Evolutionary conservation across 139 green algal species (phyloP), one percentile per base, ranked within the genome.

Genomic region (Dunaliella sp.): DNA sequence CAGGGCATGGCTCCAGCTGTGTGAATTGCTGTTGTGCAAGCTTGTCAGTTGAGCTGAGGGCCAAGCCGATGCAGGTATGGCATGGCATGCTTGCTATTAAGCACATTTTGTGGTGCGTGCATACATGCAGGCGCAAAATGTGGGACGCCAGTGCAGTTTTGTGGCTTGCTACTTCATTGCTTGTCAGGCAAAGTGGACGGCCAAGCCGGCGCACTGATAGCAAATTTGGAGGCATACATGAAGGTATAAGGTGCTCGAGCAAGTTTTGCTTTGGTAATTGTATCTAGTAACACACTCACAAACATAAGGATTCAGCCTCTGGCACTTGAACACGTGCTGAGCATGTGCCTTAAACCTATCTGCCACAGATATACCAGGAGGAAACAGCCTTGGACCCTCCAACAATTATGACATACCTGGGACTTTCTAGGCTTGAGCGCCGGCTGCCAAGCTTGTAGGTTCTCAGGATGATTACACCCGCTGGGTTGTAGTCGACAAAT

Each of bases 401-500:
- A 31, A 80, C n/a, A n/a, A n/a, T n/a, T n/a, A n/a, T n/a, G n/a
- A n/a, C 87, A 77, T 78, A 94, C 88, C 89, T 90, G 12, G 84
- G 77, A 1, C 88, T 89, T 84, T 97, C 94, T 25, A 95, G 87
- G 1, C 89, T 93, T 91, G 96, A 95, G 0, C 88, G 58, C 25
- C 86, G 82, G 77, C 88, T 95, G 77, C 96, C 95, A 87, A 89
- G 95, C 79, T 94, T 95, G 88, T 96, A 98, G 25, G 93, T 91
- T 22, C 83, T 72, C 38, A 97, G 88, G 59, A 97, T 97, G 74
- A 86, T 32, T 59, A 90, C 87, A 21, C 91, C 90, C 3, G 85
- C 82, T 24, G 96, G 96, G 89, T 98, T 98, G 94, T 92, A 98
- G 85, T 98, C 96, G 59, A 98, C 96, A 75, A 98, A 83, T 0